phyloP scores from a whole-genome alignment of 192 early-diverging fungal species.

The Coemansia sp. region DNA sequence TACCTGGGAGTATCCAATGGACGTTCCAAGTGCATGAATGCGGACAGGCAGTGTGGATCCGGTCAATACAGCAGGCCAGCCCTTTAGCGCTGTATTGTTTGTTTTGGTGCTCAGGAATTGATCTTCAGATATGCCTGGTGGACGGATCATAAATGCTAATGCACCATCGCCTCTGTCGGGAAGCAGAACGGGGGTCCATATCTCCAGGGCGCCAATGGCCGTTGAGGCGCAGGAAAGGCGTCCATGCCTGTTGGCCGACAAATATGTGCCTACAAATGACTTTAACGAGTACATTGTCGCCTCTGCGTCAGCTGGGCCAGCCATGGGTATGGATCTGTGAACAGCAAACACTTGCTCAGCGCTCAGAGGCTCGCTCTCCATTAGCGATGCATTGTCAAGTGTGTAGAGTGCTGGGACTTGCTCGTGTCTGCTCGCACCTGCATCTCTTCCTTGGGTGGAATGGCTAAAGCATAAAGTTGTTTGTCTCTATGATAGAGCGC shows the following conservation, averaged over 20 bases:
- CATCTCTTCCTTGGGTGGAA: no score
- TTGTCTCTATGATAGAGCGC: no score
- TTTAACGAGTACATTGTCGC: conserved; percentile 25
- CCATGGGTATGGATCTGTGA: conserved; percentile 26
- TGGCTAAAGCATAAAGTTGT: no score
- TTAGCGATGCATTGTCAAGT: no score
- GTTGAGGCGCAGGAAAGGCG: conserved; percentile 12
- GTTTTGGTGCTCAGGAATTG: neutral
- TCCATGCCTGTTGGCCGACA: conserved; percentile 22
- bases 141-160: conserved; percentile 25
- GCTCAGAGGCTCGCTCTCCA: conserved; percentile 16
- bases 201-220: conserved; percentile 42
- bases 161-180: conserved; percentile 37
- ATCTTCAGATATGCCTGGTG: conserved; percentile 15
- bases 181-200: conserved; percentile 42
- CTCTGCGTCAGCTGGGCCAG: conserved; percentile 13
- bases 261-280: conserved; percentile 23
- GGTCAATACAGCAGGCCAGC: no score
- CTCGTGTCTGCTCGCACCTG: no score
- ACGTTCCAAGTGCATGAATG: no score
- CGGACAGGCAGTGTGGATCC: no score
- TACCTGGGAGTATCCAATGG: neutral
- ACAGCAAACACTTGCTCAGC: conserved; percentile 49
- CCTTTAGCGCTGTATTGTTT: no score
- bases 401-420: no score